Percentiles rank a stretch among this genome's conserved stretches.
These are phyloP conservation scores for Dendrobium chrysotoxum DNA, from an alignment of 106 monocot species.

Conservation along the genomic window DNA sequence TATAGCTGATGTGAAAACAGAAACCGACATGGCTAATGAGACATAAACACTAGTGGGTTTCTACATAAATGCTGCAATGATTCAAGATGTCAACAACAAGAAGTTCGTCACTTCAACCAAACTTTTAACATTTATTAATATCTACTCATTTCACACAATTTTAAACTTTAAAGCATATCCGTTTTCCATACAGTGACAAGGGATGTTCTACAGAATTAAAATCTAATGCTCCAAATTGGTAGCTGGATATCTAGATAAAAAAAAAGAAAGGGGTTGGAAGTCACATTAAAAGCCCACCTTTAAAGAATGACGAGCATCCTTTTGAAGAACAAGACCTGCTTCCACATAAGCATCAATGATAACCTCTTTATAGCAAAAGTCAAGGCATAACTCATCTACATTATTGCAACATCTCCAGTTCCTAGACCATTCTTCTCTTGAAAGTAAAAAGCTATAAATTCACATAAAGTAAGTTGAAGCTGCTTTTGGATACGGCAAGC, in stretches of 20 bases:
- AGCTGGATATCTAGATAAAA: background rate
- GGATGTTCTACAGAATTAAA: too few relatives aligned
- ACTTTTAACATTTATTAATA: too few relatives aligned
- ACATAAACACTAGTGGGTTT: too few relatives aligned
- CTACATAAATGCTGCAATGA: too few relatives aligned
- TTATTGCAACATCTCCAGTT: slow-evolving; percentile 1
- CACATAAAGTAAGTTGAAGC: background rate
- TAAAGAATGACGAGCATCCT: slow-evolving; percentile 61
- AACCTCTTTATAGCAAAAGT: slow-evolving; percentile 45
- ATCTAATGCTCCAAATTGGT: too few relatives aligned
- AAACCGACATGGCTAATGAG: too few relatives aligned
- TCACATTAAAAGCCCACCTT: slow-evolving; percentile 37
- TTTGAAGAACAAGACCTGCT: slow-evolving; percentile 83
- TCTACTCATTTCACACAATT: too few relatives aligned
- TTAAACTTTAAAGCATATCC: too few relatives aligned
- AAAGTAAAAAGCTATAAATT: slow-evolving; percentile 5
- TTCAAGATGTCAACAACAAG: too few relatives aligned
- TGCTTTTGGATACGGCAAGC: slow-evolving; percentile 84
- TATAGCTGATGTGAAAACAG: too few relatives aligned
- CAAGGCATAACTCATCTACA: slow-evolving; percentile 22
- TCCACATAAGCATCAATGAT: slow-evolving; percentile 79
- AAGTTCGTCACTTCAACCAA: too few relatives aligned
- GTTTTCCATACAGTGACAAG: too few relatives aligned
- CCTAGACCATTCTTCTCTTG: background rate
- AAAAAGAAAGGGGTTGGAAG: background rate